Evolutionary conservation across 768 basidiomycete genomes (phyloP), one percentile per base, ranked within the genome.

Genomic region (Collybiopsis confluens): DNA sequence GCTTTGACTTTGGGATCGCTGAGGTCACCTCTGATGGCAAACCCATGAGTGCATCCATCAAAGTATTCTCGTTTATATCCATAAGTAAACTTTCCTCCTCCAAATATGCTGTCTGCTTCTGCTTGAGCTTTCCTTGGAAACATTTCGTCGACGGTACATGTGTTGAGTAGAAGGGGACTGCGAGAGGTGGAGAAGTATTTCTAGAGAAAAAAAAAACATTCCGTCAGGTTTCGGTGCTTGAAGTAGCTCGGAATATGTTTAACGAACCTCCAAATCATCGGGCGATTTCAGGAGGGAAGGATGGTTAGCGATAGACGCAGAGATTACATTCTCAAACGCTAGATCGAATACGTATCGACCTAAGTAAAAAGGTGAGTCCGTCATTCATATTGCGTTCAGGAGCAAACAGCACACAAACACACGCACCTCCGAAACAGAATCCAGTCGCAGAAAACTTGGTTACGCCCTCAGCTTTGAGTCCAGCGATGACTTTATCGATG

Each of bases 131-230:
- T n/a, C n/a, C 46, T 36, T n/a, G 47, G 4, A 30, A 2, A n/a
- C n/a, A n/a, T n/a, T n/a, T n/a, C n/a, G 64, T 87, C 84, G 26
- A 62, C 37, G 27, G 76, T 72, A 68, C 86, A 86, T 38, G 78
- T 80, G 72, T 87, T 87, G 68, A 88, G 83, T 30, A 90, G 74
- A 24, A 88, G 71, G 18, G 86, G 83, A 1, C 74, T 74, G 41
- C 75, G 75, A 26, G 83, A 70, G 9, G 46, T 59, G 2, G 60
- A 51, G 43, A 68, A 59, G 64, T 81, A 81, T 73, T 70, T 78
- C 85, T 83, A 35, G 15, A 6, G 5, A 40, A 16, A 56, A 44
- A 37, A 24, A 4, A n/a, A 24, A 2, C 48, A 11, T 42, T 33
- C 35, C 20, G 57, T 24, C n/a, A 8, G 15, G 13, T 38, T 5